Conservation (phyloP, 2,329 filamentous ascomycete genomes). For the Colletotrichum sp. region DNA sequence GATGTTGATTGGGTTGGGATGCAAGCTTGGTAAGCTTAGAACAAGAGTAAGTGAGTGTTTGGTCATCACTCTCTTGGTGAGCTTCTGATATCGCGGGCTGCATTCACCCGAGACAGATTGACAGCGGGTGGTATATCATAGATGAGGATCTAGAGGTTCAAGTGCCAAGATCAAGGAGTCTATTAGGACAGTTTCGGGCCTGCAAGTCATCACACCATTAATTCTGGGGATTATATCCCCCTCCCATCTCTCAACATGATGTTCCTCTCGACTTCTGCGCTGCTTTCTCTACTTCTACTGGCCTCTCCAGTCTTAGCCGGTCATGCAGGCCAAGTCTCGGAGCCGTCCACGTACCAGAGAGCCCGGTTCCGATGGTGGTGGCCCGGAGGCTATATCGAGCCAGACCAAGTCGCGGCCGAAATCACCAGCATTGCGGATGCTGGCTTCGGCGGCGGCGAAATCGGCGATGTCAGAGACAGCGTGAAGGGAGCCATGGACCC, state of each 20-base stretch:
- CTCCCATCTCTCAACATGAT: background rate
- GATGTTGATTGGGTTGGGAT: background rate
- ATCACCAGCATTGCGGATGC: background rate
- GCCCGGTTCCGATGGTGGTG: background rate
- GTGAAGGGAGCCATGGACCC: background rate
- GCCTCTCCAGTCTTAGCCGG: background rate
- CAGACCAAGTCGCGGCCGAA: background rate
- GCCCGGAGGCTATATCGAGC: background rate
- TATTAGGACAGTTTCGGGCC: background rate
- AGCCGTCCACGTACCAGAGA: background rate
- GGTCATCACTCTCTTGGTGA: background rate
- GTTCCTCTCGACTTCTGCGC: background rate
- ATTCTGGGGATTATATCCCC: background rate
- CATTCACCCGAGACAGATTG: background rate
- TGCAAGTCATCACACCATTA: background rate
- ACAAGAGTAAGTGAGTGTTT: background rate
- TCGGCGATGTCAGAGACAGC: background rate
- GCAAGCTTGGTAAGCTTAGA: background rate
- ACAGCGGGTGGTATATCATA: background rate
- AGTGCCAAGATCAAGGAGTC: background rate
- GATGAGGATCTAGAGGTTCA: background rate
- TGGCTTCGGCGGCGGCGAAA: background rate
- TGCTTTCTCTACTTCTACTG: background rate
- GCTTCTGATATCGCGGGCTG: background rate
- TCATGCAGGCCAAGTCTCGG: background rate